phyloP scores from a whole-genome alignment of 768 basidiomycete species.

The Tricholoma sp. region DNA sequence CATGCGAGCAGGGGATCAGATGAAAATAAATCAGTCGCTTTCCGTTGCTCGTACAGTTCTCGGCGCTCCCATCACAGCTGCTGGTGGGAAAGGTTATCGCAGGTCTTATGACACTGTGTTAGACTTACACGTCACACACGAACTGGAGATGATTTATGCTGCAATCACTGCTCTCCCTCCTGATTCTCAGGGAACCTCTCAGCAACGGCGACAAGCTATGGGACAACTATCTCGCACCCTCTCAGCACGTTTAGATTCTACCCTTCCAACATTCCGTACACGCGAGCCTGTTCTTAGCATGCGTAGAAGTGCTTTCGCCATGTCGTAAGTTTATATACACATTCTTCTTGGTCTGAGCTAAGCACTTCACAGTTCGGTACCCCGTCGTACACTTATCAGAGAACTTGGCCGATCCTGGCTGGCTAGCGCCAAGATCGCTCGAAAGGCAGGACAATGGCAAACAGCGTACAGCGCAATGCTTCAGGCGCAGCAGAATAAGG shows the following conservation, averaged over 20 bases:
- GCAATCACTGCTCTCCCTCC: conserved; percentile 34
- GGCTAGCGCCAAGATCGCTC: conserved; percentile 88
- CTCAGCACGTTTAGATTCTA: conserved; percentile 62
- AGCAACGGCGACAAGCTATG: conserved; percentile 29
- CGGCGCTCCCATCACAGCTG: conserved; percentile 79
- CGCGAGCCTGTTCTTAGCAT: conserved; percentile 89
- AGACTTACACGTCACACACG: conserved; percentile 81
- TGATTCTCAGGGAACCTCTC: conserved; percentile 31
- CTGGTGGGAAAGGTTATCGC: conserved; percentile 75
- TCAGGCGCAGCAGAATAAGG: conserved; percentile 74
- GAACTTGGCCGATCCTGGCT: conserved; percentile 89
- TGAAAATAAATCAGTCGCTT: conserved; percentile 44
- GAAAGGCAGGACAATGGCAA: conserved; percentile 93
- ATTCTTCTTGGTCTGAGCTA: conserved; percentile 3
- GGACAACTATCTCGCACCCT: conserved; percentile 46
- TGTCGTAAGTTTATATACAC: conserved; percentile 44
- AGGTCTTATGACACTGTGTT: conserved; percentile 84
- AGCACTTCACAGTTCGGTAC: conserved; percentile 21
- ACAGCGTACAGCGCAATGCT: conserved; percentile 95
- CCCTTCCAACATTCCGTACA: conserved; percentile 82
- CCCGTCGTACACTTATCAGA: conserved; percentile 34
- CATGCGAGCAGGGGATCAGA: conserved; percentile 53
- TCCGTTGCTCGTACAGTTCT: conserved; percentile 64
- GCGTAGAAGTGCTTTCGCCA: conserved; percentile 76
- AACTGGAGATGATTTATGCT: conserved; percentile 66